Percentiles rank a stretch among this genome's conserved stretches.
Evolutionary conservation across 805 yeast species (phyloP).

Genomic region (Saccharomycopsis fibuligera): DNA sequence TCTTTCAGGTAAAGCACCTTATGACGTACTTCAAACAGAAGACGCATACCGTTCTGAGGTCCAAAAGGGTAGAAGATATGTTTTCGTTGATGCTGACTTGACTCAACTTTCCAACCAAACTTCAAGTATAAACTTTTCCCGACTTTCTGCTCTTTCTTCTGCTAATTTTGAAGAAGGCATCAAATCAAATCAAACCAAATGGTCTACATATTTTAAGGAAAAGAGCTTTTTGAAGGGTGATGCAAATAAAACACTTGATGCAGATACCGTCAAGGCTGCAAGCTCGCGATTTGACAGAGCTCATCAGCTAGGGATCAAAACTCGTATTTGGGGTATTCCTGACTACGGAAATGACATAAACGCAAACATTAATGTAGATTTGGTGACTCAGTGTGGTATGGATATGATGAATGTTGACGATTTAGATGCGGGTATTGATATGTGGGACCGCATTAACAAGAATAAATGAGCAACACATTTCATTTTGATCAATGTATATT

Average conservation of each 20-base stretch:
- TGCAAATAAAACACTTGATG: conserved; percentile 18
- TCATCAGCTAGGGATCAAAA: conserved; percentile 1
- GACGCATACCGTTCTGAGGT: conserved; percentile 22
- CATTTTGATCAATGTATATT: too few species aligned
- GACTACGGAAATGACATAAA: neutral
- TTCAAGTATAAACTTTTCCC: neutral
- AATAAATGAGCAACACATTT: too few species aligned
- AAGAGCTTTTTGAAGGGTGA: conserved; percentile 13
- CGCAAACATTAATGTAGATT: neutral
- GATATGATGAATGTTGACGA: conserved; percentile 16
- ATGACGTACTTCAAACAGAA: conserved; percentile 24
- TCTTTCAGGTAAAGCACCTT: conserved; percentile 16
- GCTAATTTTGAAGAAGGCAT: conserved; percentile 2
- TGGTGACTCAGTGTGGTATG: conserved; percentile 9
- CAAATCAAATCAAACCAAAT: neutral
- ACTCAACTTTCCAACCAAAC: neutral
- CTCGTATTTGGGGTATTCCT: conserved; percentile 16
- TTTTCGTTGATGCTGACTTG: conserved; percentile 37
- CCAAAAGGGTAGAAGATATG: conserved; percentile 27
- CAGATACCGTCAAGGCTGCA: conserved; percentile 8
- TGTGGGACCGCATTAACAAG: too few species aligned
- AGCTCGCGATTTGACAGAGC: conserved; percentile 2
- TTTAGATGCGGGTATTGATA: conserved; percentile 10
- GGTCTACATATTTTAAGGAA: conserved; percentile 1
- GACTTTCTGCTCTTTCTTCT: conserved; percentile 3